Conservation (phyloP, 1,139 yeast species). For the Spathaspora jeffriesii region DNA sequence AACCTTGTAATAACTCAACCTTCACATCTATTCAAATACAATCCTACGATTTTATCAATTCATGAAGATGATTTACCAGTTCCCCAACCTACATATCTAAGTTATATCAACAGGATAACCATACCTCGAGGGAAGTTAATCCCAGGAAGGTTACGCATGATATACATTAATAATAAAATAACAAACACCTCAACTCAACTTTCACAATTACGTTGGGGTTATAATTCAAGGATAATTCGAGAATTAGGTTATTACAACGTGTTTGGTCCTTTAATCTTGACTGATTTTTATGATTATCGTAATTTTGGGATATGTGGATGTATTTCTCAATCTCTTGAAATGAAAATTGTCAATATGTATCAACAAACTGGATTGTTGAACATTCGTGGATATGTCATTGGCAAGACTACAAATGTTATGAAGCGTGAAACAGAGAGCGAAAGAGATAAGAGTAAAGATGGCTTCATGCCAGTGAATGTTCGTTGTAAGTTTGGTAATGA, state of each 20-base stretch:
- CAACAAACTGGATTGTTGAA: constrained; percentile 51
- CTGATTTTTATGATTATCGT: constrained; percentile 67
- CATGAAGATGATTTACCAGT: constrained; percentile 3
- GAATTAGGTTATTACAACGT: constrained; percentile 51
- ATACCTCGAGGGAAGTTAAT: constrained; percentile 6
- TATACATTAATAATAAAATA: constrained; percentile 4
- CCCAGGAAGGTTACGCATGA: constrained; percentile 1
- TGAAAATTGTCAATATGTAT: constrained; percentile 39
- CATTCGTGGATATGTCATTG: constrained; percentile 68
- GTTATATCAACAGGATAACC: background rate
- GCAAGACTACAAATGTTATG: constrained; percentile 37
- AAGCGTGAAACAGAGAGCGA: too few relatives aligned
- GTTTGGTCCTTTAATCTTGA: constrained; percentile 58
- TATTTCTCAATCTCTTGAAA: constrained; percentile 50
- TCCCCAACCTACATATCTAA: background rate
- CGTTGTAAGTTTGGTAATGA: constrained; percentile 68
- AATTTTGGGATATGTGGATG: constrained; percentile 40
- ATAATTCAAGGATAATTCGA: constrained; percentile 51
- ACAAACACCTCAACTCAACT: background rate
- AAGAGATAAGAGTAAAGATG: constrained; percentile 57
- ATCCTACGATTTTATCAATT: constrained; percentile 24
- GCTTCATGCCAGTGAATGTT: constrained; percentile 58
- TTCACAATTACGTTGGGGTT: constrained; percentile 36
- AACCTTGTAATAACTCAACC: constrained; percentile 14
- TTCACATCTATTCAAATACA: constrained; percentile 7